Base-by-base conservation (phyloP, 2,329 filamentous ascomycete species). In the Aspergillus caelatus region DNA sequence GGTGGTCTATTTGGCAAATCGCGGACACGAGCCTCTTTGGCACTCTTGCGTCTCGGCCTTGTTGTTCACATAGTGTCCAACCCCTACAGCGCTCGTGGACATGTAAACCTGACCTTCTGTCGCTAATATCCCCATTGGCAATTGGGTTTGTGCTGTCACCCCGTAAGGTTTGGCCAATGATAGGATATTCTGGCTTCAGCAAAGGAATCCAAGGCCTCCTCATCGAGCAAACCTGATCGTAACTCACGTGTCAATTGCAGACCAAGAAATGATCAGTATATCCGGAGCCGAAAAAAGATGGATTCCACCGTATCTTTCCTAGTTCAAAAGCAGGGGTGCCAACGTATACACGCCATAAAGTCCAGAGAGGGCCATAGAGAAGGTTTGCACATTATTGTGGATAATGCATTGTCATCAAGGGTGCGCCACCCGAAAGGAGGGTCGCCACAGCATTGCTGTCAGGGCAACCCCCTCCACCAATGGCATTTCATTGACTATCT, bases 391-490 rank as follows among this genome's bases (percentile, higher is more conserved):
- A 41, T 41, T 5, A 41, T 41, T 8, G 8, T 41, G 8, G 39
- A 39, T 9, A 39, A 19, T 39, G 36, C 16, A 39, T 39, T 19
- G 16, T 41, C 16, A n/a, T 41, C 39, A 46, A 23, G 43, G n/a
- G 43, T 23, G 19, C 43, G 43, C 43, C 9, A 41, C 43, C 19
- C 10, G 16, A 28, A 23, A 34, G 23, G 32, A 58, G 1, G 34
- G 57, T 30, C n/a, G n/a, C 50, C 57, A 62, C 16, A 66, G 11
- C 60, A 64, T 68, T n/a, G 62, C 63, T 16, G n/a, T 23, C 26
- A 67, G 62, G 10, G 19, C 28, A 21, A 65, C 50, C 10, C 28
- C 32, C 32, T 36, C 52, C n/a, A 64, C 46, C 0, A 62, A n/a
- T 39, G 63, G 46, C 14, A 56, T 19, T 3, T 26, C 48, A 26